These are phyloP conservation scores for Populus simonii DNA, from an alignment of 345 rosid species.

Conservation along the genomic window DNA sequence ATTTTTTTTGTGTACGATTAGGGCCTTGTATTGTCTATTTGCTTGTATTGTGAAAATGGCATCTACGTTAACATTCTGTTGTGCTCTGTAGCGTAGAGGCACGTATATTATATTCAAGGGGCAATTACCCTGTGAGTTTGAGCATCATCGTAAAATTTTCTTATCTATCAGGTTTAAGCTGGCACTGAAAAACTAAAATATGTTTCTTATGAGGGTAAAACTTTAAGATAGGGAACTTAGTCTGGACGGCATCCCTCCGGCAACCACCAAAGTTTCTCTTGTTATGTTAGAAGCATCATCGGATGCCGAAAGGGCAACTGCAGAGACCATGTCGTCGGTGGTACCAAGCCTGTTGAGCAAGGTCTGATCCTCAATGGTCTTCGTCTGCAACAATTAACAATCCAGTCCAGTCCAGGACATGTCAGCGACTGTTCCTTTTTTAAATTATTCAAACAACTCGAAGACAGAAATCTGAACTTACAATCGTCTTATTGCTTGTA, in stretches of 20 bases:
- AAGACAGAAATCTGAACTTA: constrained; percentile 26
- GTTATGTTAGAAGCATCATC: constrained; percentile 76
- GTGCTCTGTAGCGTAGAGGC: background rate
- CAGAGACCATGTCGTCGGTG: constrained; percentile 72
- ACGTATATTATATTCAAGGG: background rate
- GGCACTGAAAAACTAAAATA: background rate
- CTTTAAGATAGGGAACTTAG: constrained; percentile 27
- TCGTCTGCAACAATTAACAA: constrained; percentile 39
- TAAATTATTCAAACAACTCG: background rate
- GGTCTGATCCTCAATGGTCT: constrained; percentile 45
- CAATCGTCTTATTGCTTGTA: constrained; percentile 41
- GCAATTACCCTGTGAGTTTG: background rate
- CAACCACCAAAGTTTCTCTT: constrained; percentile 75
- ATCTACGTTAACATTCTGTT: background rate
- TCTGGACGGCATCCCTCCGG: constrained; percentile 77
- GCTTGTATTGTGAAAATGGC: background rate
- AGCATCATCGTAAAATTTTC: background rate
- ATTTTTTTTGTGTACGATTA: no score
- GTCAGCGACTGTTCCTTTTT: background rate
- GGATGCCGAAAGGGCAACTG: constrained; percentile 71
- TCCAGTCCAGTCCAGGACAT: background rate
- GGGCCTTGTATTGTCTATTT: background rate
- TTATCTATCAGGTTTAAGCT: background rate
- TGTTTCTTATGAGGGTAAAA: background rate
- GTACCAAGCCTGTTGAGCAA: constrained; percentile 73